phyloP scores from a whole-genome alignment of 2,329 filamentous ascomycete species.

The Phaeosphaeriaceae sp. region DNA sequence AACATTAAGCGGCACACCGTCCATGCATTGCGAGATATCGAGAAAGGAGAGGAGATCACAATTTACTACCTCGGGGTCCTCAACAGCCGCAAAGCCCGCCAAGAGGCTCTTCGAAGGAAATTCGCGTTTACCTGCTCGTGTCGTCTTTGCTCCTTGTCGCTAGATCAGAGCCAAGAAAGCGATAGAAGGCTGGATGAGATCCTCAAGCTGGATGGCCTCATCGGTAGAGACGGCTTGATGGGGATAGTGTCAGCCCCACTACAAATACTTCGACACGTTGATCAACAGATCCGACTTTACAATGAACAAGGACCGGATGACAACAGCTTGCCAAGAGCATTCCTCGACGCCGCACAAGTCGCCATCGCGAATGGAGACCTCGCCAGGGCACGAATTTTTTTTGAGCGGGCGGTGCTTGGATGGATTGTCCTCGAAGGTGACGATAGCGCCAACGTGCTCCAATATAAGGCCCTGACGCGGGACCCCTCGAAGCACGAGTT shows the following conservation, averaged over 20 bases:
- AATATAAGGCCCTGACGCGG: constrained; percentile 14
- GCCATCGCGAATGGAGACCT: constrained; percentile 39
- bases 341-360: constrained; percentile 34
- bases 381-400: constrained; percentile 40
- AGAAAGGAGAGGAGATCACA: constrained; percentile 45
- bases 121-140: constrained; percentile 48
- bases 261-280: constrained; percentile 24
- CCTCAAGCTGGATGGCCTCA: constrained; percentile 25
- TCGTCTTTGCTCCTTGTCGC: constrained; percentile 45
- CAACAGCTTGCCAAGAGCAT: constrained; percentile 27
- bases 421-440: constrained; percentile 15
- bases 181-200: constrained; percentile 38
- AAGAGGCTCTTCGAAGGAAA: constrained; percentile 13
- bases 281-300: constrained; percentile 36
- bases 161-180: constrained; percentile 37
- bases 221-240: constrained; percentile 20
- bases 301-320: constrained; percentile 30
- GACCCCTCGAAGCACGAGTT: constrained; percentile 14
- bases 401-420: constrained; percentile 16
- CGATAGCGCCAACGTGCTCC: constrained; percentile 24
- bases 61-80: constrained; percentile 34
- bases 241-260: constrained; percentile 6
- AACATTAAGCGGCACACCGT: constrained; percentile 22
- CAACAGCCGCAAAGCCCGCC: constrained; percentile 10
- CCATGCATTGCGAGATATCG: constrained; percentile 28